phyloP scores from a whole-genome alignment of 1,284 basidiomycete genomes.

The Leccinum huronense region DNA sequence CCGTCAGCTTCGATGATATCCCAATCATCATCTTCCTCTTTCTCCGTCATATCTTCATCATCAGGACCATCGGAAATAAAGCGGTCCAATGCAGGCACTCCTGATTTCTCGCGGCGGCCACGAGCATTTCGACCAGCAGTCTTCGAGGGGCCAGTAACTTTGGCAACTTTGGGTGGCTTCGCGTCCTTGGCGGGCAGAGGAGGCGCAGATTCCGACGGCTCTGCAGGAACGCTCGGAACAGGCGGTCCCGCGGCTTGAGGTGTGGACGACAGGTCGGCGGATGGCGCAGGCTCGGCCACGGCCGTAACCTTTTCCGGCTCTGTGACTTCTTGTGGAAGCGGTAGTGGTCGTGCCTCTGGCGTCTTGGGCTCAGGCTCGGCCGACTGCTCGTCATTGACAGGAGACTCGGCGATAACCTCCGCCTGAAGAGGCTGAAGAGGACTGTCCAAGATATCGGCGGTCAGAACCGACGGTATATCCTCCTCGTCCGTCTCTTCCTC shows the following conservation, averaged over 20 bases:
- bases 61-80: constrained; percentile 58
- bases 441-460: constrained; percentile 23
- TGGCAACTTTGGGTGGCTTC: constrained; percentile 32
- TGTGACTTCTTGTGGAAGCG: constrained; percentile 39
- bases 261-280: constrained; percentile 22
- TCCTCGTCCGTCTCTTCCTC: constrained; percentile 42
- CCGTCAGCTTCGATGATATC: constrained; percentile 79
- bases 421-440: constrained; percentile 23
- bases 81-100: constrained; percentile 70
- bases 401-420: constrained; percentile 32
- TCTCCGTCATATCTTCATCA: constrained; percentile 51
- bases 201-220: constrained; percentile 25
- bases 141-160: constrained; percentile 29
- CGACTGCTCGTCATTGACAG: constrained; percentile 30
- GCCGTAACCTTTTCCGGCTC: constrained; percentile 18
- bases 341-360: constrained; percentile 61
- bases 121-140: constrained; percentile 33
- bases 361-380: constrained; percentile 64
- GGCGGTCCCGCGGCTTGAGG: constrained; percentile 17
- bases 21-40: constrained; percentile 80
- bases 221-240: constrained; percentile 5
- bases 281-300: constrained; percentile 22
- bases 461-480: constrained; percentile 30
- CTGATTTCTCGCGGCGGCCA: constrained; percentile 69
- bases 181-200: constrained; percentile 31